These are phyloP conservation scores for Lactarius hatsudake DNA, from an alignment of 768 basidiomycete genomes.

Conservation along the genomic window DNA sequence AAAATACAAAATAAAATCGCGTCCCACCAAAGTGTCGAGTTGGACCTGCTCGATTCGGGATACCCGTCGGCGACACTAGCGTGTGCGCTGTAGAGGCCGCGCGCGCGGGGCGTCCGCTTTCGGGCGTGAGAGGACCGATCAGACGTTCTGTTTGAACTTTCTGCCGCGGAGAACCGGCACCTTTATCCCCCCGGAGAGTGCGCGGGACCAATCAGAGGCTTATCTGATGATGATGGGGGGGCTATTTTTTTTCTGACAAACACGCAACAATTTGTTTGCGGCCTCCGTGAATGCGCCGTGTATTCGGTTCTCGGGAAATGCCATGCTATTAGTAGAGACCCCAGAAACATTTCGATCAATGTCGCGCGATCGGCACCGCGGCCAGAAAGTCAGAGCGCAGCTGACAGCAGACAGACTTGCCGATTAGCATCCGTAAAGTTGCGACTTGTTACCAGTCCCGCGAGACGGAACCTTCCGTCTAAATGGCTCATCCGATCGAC, in stretches of 20 bases:
- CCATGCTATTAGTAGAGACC: slow-evolving; percentile 14
- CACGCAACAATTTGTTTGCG: slow-evolving; percentile 13
- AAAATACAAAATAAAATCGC: background rate
- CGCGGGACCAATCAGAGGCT: slow-evolving; percentile 25
- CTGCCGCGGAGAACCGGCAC: slow-evolving; percentile 25
- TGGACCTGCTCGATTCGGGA: slow-evolving; percentile 14
- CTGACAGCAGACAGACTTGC: slow-evolving; percentile 15
- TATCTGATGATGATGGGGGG: slow-evolving; percentile 25
- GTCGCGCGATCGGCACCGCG: slow-evolving; percentile 27
- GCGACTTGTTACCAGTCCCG: slow-evolving; percentile 16
- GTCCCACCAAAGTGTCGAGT: slow-evolving; percentile 12
- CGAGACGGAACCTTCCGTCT: slow-evolving; percentile 26
- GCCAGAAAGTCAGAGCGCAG: slow-evolving; percentile 19
- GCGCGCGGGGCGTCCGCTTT: slow-evolving; percentile 24
- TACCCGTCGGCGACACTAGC: slow-evolving; percentile 15
- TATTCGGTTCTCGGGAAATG: slow-evolving; percentile 11
- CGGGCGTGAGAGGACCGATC: slow-evolving; percentile 23
- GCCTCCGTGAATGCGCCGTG: slow-evolving; percentile 20
- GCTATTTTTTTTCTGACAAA: slow-evolving; percentile 6
- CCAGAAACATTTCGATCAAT: slow-evolving; percentile 25
- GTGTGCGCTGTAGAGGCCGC: slow-evolving; percentile 5
- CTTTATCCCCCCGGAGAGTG: slow-evolving; percentile 16
- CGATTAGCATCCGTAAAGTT: slow-evolving; percentile 27
- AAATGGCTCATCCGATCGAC: slow-evolving; percentile 23
- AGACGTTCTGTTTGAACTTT: slow-evolving; percentile 29